phyloP scores from a whole-genome alignment of 176 grass and related monocot genomes.

The Avena sativa region DNA sequence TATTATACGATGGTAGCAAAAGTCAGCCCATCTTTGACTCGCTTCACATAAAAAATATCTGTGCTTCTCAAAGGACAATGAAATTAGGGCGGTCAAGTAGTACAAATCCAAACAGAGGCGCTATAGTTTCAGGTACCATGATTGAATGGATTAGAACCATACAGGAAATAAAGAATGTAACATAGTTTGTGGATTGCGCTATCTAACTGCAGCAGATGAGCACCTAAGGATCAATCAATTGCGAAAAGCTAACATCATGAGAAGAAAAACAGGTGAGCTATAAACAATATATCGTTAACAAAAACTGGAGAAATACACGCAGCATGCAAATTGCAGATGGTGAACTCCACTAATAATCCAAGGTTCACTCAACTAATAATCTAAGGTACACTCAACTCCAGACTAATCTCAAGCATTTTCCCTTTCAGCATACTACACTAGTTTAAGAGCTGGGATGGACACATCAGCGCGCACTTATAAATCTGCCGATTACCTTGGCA shows the following conservation, averaged over 20 bases:
- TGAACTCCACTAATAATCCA: not conserved
- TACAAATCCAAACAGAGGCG: not conserved
- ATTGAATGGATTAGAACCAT: not conserved
- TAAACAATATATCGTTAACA: no score
- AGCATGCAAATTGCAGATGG: not conserved
- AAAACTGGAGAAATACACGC: not conserved
- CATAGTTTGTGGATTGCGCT: not conserved
- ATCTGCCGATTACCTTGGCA: constrained; percentile 60
- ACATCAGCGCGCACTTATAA: not conserved
- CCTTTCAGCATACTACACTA: constrained; percentile 15
- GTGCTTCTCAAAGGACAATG: not conserved
- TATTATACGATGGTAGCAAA: not conserved
- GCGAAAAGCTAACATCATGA: not conserved
- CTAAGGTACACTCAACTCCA: not conserved
- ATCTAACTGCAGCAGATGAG: constrained; percentile 12
- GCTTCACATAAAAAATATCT: not conserved
- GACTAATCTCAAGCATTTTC: not conserved
- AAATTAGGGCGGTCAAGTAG: not conserved
- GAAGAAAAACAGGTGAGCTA: not conserved
- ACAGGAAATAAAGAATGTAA: not conserved
- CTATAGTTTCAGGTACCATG: not conserved
- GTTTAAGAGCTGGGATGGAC: not conserved
- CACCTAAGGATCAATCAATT: not conserved
- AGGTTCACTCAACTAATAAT: not conserved
- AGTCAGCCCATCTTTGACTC: not conserved